Evolutionary conservation across 352 stramenopile species (phyloP).

Genomic region (Chrysophaeum taylorii): DNA sequence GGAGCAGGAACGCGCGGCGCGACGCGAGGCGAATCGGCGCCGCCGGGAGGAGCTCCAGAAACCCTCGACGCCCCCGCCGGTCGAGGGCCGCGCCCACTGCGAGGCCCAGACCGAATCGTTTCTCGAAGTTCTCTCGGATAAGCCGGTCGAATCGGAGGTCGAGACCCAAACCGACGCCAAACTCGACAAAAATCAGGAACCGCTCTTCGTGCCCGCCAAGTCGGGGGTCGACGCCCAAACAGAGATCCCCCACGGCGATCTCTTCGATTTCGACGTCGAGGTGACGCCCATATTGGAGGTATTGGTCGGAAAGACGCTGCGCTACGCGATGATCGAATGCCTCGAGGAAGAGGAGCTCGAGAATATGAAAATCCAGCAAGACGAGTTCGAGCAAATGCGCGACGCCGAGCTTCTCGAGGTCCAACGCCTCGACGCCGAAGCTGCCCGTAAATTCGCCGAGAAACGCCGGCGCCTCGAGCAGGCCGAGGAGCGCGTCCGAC

Average conservation of each 20-base stretch:
- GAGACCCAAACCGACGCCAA: slow-evolving; percentile 80
- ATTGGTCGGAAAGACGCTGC: slow-evolving; percentile 81
- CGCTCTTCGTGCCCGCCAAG: slow-evolving; percentile 70
- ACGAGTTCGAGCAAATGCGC: slow-evolving; percentile 75
- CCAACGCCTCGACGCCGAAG: slow-evolving; percentile 79
- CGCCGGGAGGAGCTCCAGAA: slow-evolving; percentile 20
- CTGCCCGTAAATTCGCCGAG: slow-evolving; percentile 74
- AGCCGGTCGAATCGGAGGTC: slow-evolving; percentile 64
- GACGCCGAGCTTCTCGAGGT: slow-evolving; percentile 83
- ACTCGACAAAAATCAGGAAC: slow-evolving; percentile 59
- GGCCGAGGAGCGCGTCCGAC: slow-evolving; percentile 54
- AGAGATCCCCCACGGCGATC: slow-evolving; percentile 77
- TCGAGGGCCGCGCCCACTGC: slow-evolving; percentile 72
- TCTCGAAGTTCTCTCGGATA: slow-evolving; percentile 80
- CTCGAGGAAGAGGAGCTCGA: slow-evolving; percentile 80
- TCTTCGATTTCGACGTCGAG: slow-evolving; percentile 89
- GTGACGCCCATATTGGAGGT: slow-evolving; percentile 85
- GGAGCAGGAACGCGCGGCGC: slow-evolving; percentile 23
- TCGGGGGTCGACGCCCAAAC: slow-evolving; percentile 71
- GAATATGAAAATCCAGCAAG: slow-evolving; percentile 70
- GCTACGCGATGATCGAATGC: slow-evolving; percentile 83
- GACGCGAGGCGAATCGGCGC: slow-evolving; percentile 22
- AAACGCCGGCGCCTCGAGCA: slow-evolving; percentile 62
- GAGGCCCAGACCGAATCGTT: slow-evolving; percentile 87
- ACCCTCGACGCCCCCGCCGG: slow-evolving; percentile 61